These are phyloP conservation scores for Penicillium ucsense DNA, from an alignment of 495 filamentous ascomycete genomes.

Conservation along the genomic window DNA sequence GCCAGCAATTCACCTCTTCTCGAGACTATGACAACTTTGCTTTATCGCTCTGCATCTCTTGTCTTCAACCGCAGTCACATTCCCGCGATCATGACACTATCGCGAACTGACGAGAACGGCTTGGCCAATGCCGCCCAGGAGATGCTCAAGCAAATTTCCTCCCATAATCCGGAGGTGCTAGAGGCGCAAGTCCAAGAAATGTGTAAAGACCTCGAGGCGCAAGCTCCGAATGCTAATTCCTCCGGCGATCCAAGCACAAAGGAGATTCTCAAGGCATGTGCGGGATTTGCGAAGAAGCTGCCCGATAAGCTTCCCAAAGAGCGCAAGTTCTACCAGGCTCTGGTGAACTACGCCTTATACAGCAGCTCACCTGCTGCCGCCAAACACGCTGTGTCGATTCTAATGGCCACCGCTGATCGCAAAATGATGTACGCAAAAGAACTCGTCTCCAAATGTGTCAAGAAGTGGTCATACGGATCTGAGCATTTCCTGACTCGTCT, in stretches of 20 bases:
- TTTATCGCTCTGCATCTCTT: slow-evolving; percentile 74
- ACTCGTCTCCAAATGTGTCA: slow-evolving; percentile 61
- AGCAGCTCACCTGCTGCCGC: slow-evolving; percentile 74
- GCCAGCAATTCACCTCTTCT: slow-evolving; percentile 50
- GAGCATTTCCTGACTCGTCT: slow-evolving; percentile 76
- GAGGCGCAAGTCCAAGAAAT: slow-evolving; percentile 88
- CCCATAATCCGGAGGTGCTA: slow-evolving; percentile 77
- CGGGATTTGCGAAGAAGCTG: slow-evolving; percentile 77
- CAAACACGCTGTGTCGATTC: slow-evolving; percentile 86
- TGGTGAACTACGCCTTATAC: slow-evolving; percentile 70
- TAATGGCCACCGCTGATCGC: slow-evolving; percentile 70
- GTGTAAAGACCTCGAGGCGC: slow-evolving; percentile 70
- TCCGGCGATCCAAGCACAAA: slow-evolving; percentile 59
- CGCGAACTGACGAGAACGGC: slow-evolving; percentile 67
- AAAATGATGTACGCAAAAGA: slow-evolving; percentile 85
- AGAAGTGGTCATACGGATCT: slow-evolving; percentile 66
- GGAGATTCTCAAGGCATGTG: slow-evolving; percentile 86
- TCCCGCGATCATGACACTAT: slow-evolving; percentile 76
- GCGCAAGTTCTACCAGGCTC: slow-evolving; percentile 70
- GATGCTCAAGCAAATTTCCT: slow-evolving; percentile 85
- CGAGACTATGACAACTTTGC: slow-evolving; percentile 70
- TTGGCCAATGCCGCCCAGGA: slow-evolving; percentile 76
- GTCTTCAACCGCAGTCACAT: slow-evolving; percentile 93
- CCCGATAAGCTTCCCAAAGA: slow-evolving; percentile 78
- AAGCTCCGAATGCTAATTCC: slow-evolving; percentile 60